Evolutionary conservation across 768 basidiomycete species (phyloP), one percentile per base, ranked within the genome.

Genomic region (Lactarius tabidus): DNA sequence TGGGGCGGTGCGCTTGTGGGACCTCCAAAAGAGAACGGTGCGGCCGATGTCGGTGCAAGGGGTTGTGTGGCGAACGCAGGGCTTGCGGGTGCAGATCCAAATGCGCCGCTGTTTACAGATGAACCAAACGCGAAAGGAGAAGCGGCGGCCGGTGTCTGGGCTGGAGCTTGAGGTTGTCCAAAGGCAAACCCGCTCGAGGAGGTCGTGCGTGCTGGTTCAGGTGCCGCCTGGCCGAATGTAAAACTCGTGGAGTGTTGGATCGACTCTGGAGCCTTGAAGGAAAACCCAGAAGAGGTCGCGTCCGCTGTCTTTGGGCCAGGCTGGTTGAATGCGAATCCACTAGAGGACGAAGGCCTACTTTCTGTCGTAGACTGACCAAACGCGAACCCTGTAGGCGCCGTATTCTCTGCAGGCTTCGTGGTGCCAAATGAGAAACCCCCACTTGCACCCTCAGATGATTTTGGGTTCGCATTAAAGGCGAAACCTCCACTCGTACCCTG

Each of bases 381-480:
- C 39, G 54, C 20, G 48, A 64, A 67, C 28, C 62, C 67, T 38
- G 45, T 45, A 26, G 68, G 2, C n/a, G 63, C 35, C 52, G 53
- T 20, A 31, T 43, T 58, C 39, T 69, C 67, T 3, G 52, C 43
- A 26, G 67, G 68, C 45, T 68, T 69, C n/a, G 59, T 26, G 15
- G 33, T 4, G n/a, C 62, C 20, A 31, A 69, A 69, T 23, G 68
- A 57, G 38, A 71, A 68, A 12, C 80, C 79, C 64, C 84, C 85
- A 28, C 78, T 69, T 64, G 74, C 61, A 45, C 63, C 36, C 33
- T 64, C 68, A 26, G 68, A 26, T 12, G 76, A 66, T 36, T 75
- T 68, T 51, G 74, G 76, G n/a, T 77, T 72, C 29, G 73, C 57
- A 18, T 73, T 73, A 68, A 88, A 87, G 1, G 81, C 72, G 70